These are phyloP conservation scores for Ustilago loliicola DNA, from an alignment of 1,284 basidiomycete species.

Conservation along the genomic window DNA sequence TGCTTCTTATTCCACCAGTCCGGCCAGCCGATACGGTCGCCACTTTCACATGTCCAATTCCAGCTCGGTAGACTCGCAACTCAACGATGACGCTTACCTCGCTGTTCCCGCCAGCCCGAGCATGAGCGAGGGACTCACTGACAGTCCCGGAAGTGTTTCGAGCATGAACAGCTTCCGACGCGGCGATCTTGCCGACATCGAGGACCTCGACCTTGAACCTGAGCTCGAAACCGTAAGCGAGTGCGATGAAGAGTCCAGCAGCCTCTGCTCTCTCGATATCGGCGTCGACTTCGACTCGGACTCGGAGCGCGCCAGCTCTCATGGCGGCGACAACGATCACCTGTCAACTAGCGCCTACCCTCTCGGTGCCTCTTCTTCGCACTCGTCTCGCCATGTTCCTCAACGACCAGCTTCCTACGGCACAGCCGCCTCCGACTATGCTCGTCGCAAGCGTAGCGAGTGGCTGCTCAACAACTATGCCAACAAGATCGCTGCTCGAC, in stretches of 20 bases:
- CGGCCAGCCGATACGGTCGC: conserved; percentile 32
- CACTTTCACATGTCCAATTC: conserved; percentile 46
- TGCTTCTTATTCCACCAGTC: conserved; percentile 35
- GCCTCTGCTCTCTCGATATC: conserved; percentile 59
- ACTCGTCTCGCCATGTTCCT: conserved; percentile 20
- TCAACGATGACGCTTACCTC: conserved; percentile 28
- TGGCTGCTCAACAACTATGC: conserved; percentile 56
- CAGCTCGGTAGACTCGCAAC: conserved; percentile 39
- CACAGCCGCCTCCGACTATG: conserved; percentile 50
- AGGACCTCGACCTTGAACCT: conserved; percentile 65
- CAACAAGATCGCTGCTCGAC: conserved; percentile 51
- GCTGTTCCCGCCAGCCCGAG: conserved; percentile 49
- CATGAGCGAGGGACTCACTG: conserved; percentile 55
- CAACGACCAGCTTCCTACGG: conserved; percentile 30
- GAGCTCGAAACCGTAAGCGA: conserved; percentile 67
- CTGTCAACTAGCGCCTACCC: conserved; percentile 18
- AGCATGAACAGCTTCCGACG: conserved; percentile 61
- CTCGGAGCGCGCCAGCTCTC: conserved; percentile 47
- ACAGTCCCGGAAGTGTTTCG: conserved; percentile 63
- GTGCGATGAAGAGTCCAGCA: conserved; percentile 61
- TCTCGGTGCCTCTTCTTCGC: conserved; percentile 22
- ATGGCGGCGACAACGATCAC: conserved; percentile 43
- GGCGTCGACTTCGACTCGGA: conserved; percentile 52
- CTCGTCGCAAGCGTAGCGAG: conserved; percentile 54
- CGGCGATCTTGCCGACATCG: conserved; percentile 66